A percentile compares a stretch with the other conserved stretches of the same genome.
Conservation (phyloP, 345 rosid genomes). For the Aquilaria yunnanensis region DNA sequence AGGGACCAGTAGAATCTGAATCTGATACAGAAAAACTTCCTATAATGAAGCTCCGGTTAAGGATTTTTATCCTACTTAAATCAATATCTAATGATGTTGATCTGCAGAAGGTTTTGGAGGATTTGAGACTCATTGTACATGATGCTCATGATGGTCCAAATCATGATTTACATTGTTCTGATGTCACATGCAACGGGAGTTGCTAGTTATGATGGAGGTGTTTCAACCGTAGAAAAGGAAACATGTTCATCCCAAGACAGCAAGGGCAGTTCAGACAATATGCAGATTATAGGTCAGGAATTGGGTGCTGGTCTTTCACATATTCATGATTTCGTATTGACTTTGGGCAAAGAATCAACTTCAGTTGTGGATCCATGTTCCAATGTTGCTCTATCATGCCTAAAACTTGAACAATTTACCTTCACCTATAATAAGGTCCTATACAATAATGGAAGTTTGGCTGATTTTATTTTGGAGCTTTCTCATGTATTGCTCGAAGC, state of each 20-base stretch:
- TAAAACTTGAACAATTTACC: no score
- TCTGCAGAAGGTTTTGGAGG: slow-evolving; percentile 28
- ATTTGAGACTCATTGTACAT: slow-evolving; percentile 27
- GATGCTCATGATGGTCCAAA: slow-evolving; percentile 26
- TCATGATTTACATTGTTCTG: slow-evolving; percentile 15
- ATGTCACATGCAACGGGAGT: slow-evolving; percentile 8
- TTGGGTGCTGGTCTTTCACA: slow-evolving; percentile 35
- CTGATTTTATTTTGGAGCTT: slow-evolving; percentile 56
- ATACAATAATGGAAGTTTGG: slow-evolving; percentile 11
- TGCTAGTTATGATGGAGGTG: slow-evolving; percentile 1
- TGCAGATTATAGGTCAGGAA: slow-evolving; percentile 14
- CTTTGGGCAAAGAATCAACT: slow-evolving; percentile 33
- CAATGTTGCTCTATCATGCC: not conserved
- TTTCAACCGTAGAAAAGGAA: slow-evolving; percentile 21
- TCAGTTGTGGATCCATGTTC: slow-evolving; percentile 23
- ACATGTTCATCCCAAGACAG: slow-evolving; percentile 17
- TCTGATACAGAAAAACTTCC: slow-evolving; percentile 14
- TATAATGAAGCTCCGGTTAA: slow-evolving; percentile 26
- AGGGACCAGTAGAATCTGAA: not conserved
- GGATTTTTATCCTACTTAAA: slow-evolving; percentile 29
- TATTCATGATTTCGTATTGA: slow-evolving; percentile 29
- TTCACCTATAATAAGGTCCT: no score
- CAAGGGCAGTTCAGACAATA: no score
- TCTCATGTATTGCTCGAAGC: slow-evolving; percentile 65
- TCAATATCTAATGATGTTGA: slow-evolving; percentile 27